Evolutionary conservation across 768 basidiomycete genomes (phyloP), one percentile per base, ranked within the genome.

Genomic region (Rhizopogon vinicolor): DNA sequence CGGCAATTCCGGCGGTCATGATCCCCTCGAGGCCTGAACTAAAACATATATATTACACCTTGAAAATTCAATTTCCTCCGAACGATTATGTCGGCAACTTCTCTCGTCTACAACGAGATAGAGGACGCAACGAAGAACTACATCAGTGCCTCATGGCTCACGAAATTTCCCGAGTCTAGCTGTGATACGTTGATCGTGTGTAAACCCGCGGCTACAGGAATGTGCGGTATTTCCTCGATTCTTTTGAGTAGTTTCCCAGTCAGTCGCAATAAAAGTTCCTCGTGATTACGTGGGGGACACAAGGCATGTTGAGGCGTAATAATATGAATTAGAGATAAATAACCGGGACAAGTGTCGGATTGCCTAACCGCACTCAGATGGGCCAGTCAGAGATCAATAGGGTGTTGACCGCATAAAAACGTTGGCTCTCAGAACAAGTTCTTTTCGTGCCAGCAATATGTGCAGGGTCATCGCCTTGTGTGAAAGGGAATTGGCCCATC

Each of bases 131-230:
- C 37, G 44, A 57, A 35, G 53, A 54, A 10, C 33, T 10, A 5
- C 29, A 39, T 49, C 50, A 49, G 33, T 42, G 33, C 58, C 55
- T 58, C 58, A 25, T 57, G 54, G 48, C 44, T 33, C 48, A 35
- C 40, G 37, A 35, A 18, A 56, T 22, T 54, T 13, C 18, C 25
- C 16, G 28, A 33, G 49, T 31, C 56, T 40, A 41, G 44, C 52
- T 44, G 28, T 7, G 44, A 54, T 46, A 41, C n/a, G 28, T 43
- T 57, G 42, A 31, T 29, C 50, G 60, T 60, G 60, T 55, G 59
- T 45, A 57, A 66, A 66, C 54, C 66, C 60, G 66, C 66, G 64
- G 64, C 18, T 39, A 62, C 41, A 49, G 35, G 41, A n/a, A 50
- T 62, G 61, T 50, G 56, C 55, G 61, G 55, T 51, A 55, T 35